These are phyloP conservation scores for Blastosporella zonata DNA, from an alignment of 1,284 basidiomycete species.

Conservation along the genomic window DNA sequence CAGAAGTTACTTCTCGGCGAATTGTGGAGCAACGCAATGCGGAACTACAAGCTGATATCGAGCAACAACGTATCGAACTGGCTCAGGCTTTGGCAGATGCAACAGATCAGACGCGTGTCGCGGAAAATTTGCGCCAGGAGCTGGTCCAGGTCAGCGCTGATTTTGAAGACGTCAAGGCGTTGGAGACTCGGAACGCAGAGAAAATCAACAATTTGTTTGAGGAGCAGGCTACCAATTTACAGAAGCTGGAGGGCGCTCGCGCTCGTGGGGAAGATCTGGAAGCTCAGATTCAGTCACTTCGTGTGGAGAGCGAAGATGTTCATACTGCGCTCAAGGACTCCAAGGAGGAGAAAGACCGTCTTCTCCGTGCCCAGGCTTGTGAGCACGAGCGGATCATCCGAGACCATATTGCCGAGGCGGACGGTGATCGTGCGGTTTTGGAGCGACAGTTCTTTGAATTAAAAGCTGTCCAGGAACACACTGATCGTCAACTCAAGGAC, in stretches of 20 bases:
- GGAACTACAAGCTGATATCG: constrained; percentile 59
- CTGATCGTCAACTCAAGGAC: constrained; percentile 60
- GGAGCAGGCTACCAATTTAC: constrained; percentile 68
- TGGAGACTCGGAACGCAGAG: constrained; percentile 63
- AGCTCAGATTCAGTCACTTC: constrained; percentile 63
- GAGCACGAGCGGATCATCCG: constrained; percentile 84
- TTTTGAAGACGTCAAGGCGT: constrained; percentile 69
- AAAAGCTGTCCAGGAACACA: constrained; percentile 58
- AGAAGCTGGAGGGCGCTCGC: constrained; percentile 72
- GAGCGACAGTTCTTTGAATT: constrained; percentile 84
- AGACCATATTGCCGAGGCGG: constrained; percentile 87
- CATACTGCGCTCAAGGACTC: constrained; percentile 64
- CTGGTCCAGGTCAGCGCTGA: constrained; percentile 60
- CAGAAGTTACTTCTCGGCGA: constrained; percentile 53
- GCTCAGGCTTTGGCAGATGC: constrained; percentile 66
- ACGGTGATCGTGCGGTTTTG: constrained; percentile 86
- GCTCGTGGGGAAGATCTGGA: constrained; percentile 71
- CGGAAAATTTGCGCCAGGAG: constrained; percentile 70
- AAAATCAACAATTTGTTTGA: constrained; percentile 67
- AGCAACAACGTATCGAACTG: constrained; percentile 56
- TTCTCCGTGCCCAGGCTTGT: constrained; percentile 69
- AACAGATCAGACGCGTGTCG: constrained; percentile 58
- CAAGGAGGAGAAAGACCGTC: constrained; percentile 69
- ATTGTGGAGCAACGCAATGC: constrained; percentile 66
- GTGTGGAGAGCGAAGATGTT: constrained; percentile 67